Base-by-base conservation (phyloP, 1,139 yeast genomes). In the Pneumocystis carinii region DNA sequence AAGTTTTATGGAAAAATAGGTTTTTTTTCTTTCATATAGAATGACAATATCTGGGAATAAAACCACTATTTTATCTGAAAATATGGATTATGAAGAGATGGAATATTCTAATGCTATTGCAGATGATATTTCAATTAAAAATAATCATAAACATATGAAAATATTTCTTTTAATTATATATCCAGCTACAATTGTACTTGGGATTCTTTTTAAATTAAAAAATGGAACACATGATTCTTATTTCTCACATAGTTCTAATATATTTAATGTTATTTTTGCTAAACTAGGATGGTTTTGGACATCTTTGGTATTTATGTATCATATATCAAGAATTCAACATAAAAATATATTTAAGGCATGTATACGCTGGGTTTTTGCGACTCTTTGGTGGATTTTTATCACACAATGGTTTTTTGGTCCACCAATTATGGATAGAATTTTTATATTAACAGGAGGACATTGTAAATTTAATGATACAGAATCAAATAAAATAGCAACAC, bases 241-340 rank as follows among this genome's bases (percentile, higher is more conserved):
- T 66, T 86, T 84, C 73, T 82, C 85, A 64, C 75, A 81, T 66
- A 86, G 85, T 72, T 74, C 79, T 59, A 87, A 87, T 72, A 60
- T 90, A 24, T 72, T 90, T 66, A 92, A 92, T 73, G 80, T 79
- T 41, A 62, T 80, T 3, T 87, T 92, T 72, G 96, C 90, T 59
- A 92, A 92, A 71, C 79, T 79, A 57, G 97, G 97, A 2, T 92
- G 98, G 98, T 79, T 83, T 17, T 92, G 97, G 97, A 90, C 96
- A 0, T 79, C 90, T 0, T 4, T 79, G 2, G 77, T 78, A 5
- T 80, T 73, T 58, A 66, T 70, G 66, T 39, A 57, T n/a, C 71
- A 68, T 61, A 59, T 60, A 37, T 59, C 56, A 17, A 62, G 70
- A 19, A 56, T 66, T 19, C 64, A 66, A n/a, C 60, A 61, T 24